These are phyloP conservation scores for Monilinia vaccinii-corymbosi DNA, from an alignment of 2,329 filamentous ascomycete species.

Conservation along the genomic window DNA sequence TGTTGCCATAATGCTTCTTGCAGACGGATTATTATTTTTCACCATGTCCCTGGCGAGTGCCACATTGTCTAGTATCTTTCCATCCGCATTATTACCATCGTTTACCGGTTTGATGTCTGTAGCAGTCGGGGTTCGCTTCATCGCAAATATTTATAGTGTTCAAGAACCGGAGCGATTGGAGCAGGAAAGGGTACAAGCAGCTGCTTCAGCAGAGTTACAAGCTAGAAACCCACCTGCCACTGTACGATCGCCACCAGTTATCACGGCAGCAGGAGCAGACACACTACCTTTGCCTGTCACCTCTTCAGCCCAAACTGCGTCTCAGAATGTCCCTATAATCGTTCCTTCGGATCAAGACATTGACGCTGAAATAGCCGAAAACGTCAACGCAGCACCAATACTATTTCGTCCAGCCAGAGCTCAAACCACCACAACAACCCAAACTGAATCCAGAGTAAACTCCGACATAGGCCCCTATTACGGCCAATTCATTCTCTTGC, in stretches of 20 bases:
- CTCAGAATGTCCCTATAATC: slow-evolving; percentile 39
- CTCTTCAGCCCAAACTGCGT: neutral
- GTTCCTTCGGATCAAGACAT: slow-evolving; percentile 56
- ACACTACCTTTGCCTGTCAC: slow-evolving; percentile 8
- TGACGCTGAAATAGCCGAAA: slow-evolving; percentile 48
- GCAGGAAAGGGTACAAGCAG: slow-evolving; percentile 20
- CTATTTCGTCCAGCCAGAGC: slow-evolving; percentile 16
- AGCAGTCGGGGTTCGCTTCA: slow-evolving; percentile 47
- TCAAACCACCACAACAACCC: slow-evolving; percentile 24
- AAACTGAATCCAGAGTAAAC: slow-evolving; percentile 15
- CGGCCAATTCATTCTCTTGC: slow-evolving; percentile 46
- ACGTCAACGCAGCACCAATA: slow-evolving; percentile 22
- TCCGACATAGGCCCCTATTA: slow-evolving; percentile 46
- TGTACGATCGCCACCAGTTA: slow-evolving; percentile 15
- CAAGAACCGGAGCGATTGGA: slow-evolving; percentile 49
- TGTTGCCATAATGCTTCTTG: slow-evolving; percentile 50
- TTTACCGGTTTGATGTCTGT: slow-evolving; percentile 47
- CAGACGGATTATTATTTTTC: slow-evolving; percentile 51
- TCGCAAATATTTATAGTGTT: slow-evolving; percentile 50
- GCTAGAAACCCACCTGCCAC: slow-evolving; percentile 20
- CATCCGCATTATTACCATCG: slow-evolving; percentile 47
- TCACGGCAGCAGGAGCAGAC: slow-evolving; percentile 23
- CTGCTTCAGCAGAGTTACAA: slow-evolving; percentile 22
- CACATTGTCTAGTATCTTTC: slow-evolving; percentile 45
- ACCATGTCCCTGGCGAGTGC: slow-evolving; percentile 46